Percentiles rank a stretch among this genome's conserved stretches.
Evolutionary conservation across 1,139 yeast genomes (phyloP).

Genomic region (Saccharomyces hybrid): DNA sequence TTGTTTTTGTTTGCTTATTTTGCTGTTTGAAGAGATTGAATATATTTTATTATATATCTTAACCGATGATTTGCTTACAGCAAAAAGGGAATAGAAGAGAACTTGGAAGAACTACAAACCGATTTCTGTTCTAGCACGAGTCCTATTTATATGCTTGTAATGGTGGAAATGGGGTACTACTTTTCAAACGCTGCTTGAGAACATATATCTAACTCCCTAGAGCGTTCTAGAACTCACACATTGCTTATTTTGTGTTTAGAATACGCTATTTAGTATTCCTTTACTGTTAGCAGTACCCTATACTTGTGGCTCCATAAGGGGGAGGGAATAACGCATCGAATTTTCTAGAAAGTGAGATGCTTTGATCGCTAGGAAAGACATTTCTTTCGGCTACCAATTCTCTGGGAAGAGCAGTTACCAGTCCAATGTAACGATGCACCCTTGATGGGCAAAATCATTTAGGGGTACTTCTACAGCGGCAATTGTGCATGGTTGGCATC

Average conservation of each 20-base stretch:
- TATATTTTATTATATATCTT: neutral
- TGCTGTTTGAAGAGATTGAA: neutral
- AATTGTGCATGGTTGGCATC: neutral
- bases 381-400: neutral
- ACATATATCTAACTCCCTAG: neutral
- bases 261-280: neutral
- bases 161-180: too few species aligned
- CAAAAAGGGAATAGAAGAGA: neutral
- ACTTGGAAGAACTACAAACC: neutral
- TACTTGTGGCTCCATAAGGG: neutral
- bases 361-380: neutral
- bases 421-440: neutral
- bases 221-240: neutral
- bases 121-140: neutral
- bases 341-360: neutral
- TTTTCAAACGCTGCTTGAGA: neutral
- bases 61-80: neutral
- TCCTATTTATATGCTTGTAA: neutral
- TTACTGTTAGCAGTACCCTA: neutral
- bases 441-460: neutral
- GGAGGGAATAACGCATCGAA: neutral
- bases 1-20: conserved; percentile 3
- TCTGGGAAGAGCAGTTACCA: neutral
- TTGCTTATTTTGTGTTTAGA: neutral
- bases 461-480: neutral